Base-by-base conservation (phyloP, 1,139 yeast genomes). In the Lodderomyces parapsilosis region DNA sequence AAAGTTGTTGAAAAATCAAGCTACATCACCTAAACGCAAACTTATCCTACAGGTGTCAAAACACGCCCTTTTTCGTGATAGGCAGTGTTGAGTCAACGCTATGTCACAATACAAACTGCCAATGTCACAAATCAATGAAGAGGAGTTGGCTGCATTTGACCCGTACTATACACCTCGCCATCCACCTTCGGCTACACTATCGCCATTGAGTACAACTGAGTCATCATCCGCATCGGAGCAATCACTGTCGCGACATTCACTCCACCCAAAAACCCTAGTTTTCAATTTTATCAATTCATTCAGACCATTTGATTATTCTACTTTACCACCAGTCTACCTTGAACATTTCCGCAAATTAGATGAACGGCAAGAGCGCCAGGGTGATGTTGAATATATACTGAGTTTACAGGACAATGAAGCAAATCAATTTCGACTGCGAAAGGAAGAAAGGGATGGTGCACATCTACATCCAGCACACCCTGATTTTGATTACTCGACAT, bases 261-360 rank as follows among this genome's bases (percentile, higher is more conserved):
- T 30, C 10, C 33, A 30, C n/a, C 53, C 50, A 6, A 38, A 30
- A 19, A 32, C 34, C 14, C 10, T 50, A 6, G 43, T 34, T 13
- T 28, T 36, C 2, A 43, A 45, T 31, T 71, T 71, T 50, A 61
- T 64, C 43, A 73, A 71, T 48, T 68, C 75, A 4, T 71, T 71
- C 56, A 69, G 63, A 47, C 58, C 68, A 23, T 45, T 52, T 49
- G 49, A 48, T 42, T 41, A 47, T 31, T 51, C 59, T 7, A 49
- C 48, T 8, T 42, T 57, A 23, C 60, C 61, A 3, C 51, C 53
- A 7, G 47, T 51, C 11, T 51, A 51, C 28, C 39, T 44, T 15
- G 38, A 36, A n/a, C 40, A 41, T 19, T 33, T 37, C n/a, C 36
- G 27, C 6, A 19, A 36, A 23, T 13, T 23, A 25, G 22, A 37